Evolutionary conservation across 257 asterid species (phyloP).

Genomic region (Paraleonurus japonicus): DNA sequence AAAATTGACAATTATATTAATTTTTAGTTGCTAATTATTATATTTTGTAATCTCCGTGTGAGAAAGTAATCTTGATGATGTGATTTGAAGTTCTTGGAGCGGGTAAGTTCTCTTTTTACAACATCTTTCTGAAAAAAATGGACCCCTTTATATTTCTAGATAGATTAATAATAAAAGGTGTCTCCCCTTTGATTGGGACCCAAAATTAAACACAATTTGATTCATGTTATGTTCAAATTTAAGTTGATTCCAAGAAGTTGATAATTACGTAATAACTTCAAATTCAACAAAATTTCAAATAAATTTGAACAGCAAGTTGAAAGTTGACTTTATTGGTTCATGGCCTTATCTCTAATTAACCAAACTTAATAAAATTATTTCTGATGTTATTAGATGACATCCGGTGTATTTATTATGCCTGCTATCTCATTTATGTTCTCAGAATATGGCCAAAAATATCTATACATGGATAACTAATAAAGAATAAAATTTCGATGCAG

Average conservation of each 20-base stretch:
- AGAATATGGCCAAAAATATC: no score
- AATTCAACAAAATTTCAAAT: not conserved
- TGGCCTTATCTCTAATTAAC: not conserved
- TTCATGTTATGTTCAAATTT: not conserved
- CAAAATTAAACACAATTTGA: not conserved
- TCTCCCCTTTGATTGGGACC: not conserved
- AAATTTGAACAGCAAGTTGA: not conserved
- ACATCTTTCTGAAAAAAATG: not conserved
- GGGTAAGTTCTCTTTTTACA: slow-evolving; percentile 1
- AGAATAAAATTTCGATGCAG: no score
- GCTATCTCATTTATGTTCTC: no score
- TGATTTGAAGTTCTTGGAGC: slow-evolving; percentile 23
- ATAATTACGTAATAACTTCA: not conserved
- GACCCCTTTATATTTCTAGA: not conserved
- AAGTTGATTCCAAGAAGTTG: not conserved
- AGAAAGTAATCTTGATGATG: not conserved
- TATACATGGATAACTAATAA: no score
- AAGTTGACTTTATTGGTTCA: not conserved
- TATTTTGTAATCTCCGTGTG: slow-evolving; percentile 3
- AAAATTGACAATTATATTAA: not conserved
- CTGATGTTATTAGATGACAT: no score
- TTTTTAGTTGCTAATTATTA: not conserved
- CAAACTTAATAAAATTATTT: no score
- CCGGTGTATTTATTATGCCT: no score
- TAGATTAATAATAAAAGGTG: slow-evolving; percentile 3